phyloP scores from a whole-genome alignment of 768 basidiomycete genomes.

The Galerina sulciceps region DNA sequence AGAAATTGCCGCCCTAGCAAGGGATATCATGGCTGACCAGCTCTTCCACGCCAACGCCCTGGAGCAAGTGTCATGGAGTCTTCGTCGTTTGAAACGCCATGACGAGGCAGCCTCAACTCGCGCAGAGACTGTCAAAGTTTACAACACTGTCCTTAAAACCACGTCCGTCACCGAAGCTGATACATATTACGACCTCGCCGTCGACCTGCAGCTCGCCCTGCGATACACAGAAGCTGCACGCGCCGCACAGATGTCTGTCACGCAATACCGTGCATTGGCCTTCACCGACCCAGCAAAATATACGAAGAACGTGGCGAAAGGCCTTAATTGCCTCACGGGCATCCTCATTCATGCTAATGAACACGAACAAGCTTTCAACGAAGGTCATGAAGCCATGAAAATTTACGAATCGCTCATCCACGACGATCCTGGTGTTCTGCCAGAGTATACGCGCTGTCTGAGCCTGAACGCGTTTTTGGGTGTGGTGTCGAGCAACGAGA shows the following conservation, averaged over 20 bases:
- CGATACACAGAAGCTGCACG: slow-evolving; percentile 9
- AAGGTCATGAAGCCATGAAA: slow-evolving; percentile 12
- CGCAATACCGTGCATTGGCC: slow-evolving; percentile 13
- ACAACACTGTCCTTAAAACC: slow-evolving; percentile 6
- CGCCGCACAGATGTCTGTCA: slow-evolving; percentile 5
- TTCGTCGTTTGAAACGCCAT: slow-evolving; percentile 13
- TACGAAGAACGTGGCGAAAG: slow-evolving; percentile 12
- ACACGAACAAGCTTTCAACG: slow-evolving; percentile 11
- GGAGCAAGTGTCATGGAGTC: slow-evolving; percentile 10
- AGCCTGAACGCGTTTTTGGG: slow-evolving; percentile 1
- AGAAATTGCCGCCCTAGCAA: slow-evolving; percentile 12
- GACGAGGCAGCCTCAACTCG: slow-evolving; percentile 13
- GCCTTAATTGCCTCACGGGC: slow-evolving; percentile 4
- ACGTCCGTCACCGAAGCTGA: slow-evolving; percentile 9
- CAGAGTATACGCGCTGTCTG: slow-evolving; percentile 1
- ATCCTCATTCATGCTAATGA: slow-evolving; percentile 3
- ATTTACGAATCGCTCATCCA: slow-evolving; percentile 4
- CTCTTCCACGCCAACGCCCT: slow-evolving; percentile 15
- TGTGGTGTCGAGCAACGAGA: slow-evolving; percentile 1
- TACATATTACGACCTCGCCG: slow-evolving; percentile 11
- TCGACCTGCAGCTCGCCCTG: slow-evolving; percentile 12
- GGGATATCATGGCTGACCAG: slow-evolving; percentile 11
- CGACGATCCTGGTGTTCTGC: background rate
- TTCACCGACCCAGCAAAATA: slow-evolving; percentile 9
- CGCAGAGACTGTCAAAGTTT: slow-evolving; percentile 12